A percentile compares a stretch with the other conserved stretches of the same genome.
Evolutionary conservation across 2,329 filamentous ascomycete species (phyloP).

Genomic region (Calonectria honghensis): DNA sequence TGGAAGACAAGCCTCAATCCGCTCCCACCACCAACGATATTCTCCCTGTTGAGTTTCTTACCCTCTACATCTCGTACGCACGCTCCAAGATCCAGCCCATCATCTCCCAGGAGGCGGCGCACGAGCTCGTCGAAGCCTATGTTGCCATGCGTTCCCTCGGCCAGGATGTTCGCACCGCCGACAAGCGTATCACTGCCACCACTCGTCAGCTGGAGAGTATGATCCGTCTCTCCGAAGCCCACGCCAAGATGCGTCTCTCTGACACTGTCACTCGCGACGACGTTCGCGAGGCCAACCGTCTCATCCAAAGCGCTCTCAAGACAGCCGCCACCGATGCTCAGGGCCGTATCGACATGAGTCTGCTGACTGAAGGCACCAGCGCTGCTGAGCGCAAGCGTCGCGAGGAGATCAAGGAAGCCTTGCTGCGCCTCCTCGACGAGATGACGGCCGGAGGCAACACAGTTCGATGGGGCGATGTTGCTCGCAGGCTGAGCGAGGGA

Average conservation of each 20-base stretch:
- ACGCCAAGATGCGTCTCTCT: slow-evolving; percentile 97
- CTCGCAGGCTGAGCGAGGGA: slow-evolving; percentile 82
- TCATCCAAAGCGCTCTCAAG: slow-evolving; percentile 96
- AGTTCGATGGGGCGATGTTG: slow-evolving; percentile 87
- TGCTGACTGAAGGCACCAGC: slow-evolving; percentile 95
- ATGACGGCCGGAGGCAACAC: slow-evolving; percentile 80
- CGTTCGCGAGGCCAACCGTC: slow-evolving; percentile 90
- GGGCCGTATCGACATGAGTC: slow-evolving; percentile 96
- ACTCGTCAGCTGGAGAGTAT: slow-evolving; percentile 98
- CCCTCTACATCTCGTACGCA: slow-evolving; percentile 97
- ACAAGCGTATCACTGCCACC: slow-evolving; percentile 97
- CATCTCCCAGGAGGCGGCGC: slow-evolving; percentile 86
- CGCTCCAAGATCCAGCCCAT: slow-evolving; percentile 89
- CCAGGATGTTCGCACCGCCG: slow-evolving; percentile 88
- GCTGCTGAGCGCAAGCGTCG: slow-evolving; percentile 89
- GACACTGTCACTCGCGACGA: slow-evolving; percentile 85
- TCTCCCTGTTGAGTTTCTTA: slow-evolving; percentile 94
- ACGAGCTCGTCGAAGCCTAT: slow-evolving; percentile 90
- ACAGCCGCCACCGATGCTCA: slow-evolving; percentile 96
- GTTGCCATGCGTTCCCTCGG: slow-evolving; percentile 97
- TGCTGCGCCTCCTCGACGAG: slow-evolving; percentile 86
- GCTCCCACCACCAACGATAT: slow-evolving; percentile 85
- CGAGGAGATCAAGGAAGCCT: slow-evolving; percentile 88
- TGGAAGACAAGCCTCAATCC: slow-evolving; percentile 94
- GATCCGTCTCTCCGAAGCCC: slow-evolving; percentile 97